A percentile compares a stretch with the other conserved stretches of the same genome.
These are phyloP conservation scores for Tolypocladium sp. DNA, from an alignment of 2,329 filamentous ascomycete species.

Conservation along the genomic window DNA sequence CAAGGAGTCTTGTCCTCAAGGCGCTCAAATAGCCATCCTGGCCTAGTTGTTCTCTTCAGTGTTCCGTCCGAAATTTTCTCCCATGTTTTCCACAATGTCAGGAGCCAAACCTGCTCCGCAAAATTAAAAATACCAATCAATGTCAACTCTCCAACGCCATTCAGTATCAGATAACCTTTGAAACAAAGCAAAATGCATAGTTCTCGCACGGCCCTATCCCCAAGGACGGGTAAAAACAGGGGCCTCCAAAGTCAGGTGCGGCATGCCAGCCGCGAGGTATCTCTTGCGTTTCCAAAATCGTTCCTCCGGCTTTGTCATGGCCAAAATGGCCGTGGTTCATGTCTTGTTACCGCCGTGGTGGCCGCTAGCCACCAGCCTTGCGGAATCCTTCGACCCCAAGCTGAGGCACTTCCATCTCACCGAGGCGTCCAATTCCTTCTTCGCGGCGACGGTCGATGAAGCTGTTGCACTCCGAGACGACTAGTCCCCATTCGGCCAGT, in stretches of 20 bases:
- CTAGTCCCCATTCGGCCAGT: constrained; percentile 67
- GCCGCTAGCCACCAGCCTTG: constrained; percentile 19
- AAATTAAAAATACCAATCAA: background rate
- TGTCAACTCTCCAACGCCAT: background rate
- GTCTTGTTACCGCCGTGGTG: background rate
- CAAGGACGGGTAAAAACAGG: background rate
- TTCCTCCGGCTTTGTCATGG: background rate
- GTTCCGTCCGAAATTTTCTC: background rate
- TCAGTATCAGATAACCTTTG: background rate
- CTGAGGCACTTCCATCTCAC: constrained; percentile 52
- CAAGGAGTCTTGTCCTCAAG: too few species aligned
- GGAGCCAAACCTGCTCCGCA: background rate
- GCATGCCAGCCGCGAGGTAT: constrained; percentile 1
- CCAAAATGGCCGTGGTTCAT: background rate
- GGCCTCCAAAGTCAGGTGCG: background rate
- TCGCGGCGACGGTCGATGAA: constrained; percentile 69
- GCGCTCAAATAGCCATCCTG: too few species aligned
- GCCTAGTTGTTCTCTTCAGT: background rate
- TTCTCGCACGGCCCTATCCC: background rate
- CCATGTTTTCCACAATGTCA: background rate
- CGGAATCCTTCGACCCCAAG: constrained; percentile 33
- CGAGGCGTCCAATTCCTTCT: constrained; percentile 59
- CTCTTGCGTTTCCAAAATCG: background rate
- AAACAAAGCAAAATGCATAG: background rate
- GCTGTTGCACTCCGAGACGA: constrained; percentile 71